Evolutionary conservation across 495 filamentous ascomycete species (phyloP), one percentile per base, ranked within the genome.

Genomic region (Neurospora sp.): DNA sequence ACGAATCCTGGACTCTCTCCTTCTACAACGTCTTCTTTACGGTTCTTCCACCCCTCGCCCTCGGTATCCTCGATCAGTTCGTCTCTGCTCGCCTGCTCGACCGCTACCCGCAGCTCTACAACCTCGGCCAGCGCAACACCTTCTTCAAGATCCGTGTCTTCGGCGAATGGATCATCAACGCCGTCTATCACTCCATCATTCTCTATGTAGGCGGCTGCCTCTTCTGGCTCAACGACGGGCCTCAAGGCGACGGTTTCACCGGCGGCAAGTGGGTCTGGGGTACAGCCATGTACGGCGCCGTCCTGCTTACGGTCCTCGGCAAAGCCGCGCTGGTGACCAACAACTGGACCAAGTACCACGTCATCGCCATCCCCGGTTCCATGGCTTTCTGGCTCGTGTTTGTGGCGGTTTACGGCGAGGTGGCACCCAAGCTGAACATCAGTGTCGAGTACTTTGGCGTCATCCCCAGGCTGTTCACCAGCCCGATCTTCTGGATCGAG

Each of bases 1-100:
- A 94, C 89, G 96, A 99, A 84, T 98, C 95, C 17, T 99, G 96
- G 96, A 98, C 94, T 2, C 86, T 99, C 17, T 97, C 96, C 17
- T 97, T 97, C 86, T 99, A 98, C 87, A 99, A 99, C 85, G 94
- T 99, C 81, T 92, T 99, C 81, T 99, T 97, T 84, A 98, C 96
- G 10, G 92, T 96, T 59, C 83, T 98, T 39, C 96, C 96, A 45
- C 96, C 96, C 2, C 90, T 99, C 62, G 95, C 91, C 36, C 93
- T 99, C 82, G 96, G 96, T 76, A 97, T 98, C 76, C 95, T 97
- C 75, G 96, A 99, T 79, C 96, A 99, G 80, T 98, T 96, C 82
- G 94, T 99, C 79, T 97, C 93, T 37, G 96, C 96, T 54, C 91
- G 96, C 42, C 85, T 98, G n/a, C 87, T 99, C 28, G 96, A 99